These are phyloP conservation scores for Chloroidium sp. DNA, from an alignment of 163 green algal genomes.

Conservation along the genomic window DNA sequence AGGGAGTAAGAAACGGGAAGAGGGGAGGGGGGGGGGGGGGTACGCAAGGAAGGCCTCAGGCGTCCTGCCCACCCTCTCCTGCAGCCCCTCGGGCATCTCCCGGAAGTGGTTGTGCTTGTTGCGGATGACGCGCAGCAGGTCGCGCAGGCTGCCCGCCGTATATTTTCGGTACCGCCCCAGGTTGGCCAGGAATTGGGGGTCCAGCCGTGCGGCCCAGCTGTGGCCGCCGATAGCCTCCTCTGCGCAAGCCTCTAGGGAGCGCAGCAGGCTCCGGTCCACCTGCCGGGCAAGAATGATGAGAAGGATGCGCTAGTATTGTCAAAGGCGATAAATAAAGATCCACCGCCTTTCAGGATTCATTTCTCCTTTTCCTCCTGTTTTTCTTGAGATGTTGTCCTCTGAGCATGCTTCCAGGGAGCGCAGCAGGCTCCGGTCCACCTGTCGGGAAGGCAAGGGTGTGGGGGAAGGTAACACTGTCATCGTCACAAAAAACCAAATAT, in stretches of 20 bases:
- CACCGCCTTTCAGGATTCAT: too few species aligned
- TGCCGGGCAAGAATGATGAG: constrained; percentile 6
- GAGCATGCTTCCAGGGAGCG: too few species aligned
- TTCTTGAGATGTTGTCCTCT: too few species aligned
- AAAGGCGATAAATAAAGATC: too few species aligned
- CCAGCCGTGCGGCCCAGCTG: constrained; percentile 11
- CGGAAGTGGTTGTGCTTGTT: constrained; percentile 97
- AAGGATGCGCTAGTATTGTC: too few species aligned
- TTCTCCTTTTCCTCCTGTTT: too few species aligned
- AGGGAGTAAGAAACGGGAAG: background rate
- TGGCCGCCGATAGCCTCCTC: constrained; percentile 28
- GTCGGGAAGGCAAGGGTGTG: background rate
- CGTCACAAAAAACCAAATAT: too few species aligned
- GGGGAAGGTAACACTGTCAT: too few species aligned
- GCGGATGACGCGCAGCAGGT: constrained; percentile 92
- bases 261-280: constrained; percentile 53
- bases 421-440: constrained; percentile 50
- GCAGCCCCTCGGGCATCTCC: constrained; percentile 75
- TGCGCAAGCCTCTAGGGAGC: constrained; percentile 36
- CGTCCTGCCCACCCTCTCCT: constrained; percentile 63
- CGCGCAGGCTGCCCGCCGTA: constrained; percentile 57
- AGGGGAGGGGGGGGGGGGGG: background rate
- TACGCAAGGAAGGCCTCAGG: constrained; percentile 70
- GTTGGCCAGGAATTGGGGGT: constrained; percentile 15
- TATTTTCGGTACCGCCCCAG: constrained; percentile 38